Evolutionary conservation across 345 rosid species (phyloP), one percentile per base, ranked within the genome.

Genomic region (Euphorbia tirucalli): DNA sequence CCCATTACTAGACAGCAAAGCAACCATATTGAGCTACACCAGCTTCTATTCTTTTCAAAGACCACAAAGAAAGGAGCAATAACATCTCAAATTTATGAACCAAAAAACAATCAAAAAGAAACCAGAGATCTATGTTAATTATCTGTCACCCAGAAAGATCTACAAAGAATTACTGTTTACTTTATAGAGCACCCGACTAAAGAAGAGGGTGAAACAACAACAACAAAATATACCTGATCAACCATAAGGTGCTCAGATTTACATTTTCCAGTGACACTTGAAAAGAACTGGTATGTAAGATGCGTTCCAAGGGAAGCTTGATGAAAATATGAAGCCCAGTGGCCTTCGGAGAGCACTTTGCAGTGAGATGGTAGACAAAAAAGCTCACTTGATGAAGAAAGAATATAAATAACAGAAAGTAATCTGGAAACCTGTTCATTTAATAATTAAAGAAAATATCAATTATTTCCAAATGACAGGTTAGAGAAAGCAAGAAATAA

Each of bases 281-380:
- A 79, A 74, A 85, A 80, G 80, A 90, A 86, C 68, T 84, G 88
- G 80, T 79, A 72, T 71, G 83, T 95, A 68, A 85, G 80, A 77
- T 90, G 88, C 63, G 90, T 83, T 59, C 97, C 93, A 78, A 95
- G 77, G 55, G 99, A 92, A 80, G 97, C 96, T 85, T 95, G 99
- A 84, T 95, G 97, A 73, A 90, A 95, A 83, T 77, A 90, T 67
- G 96, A 86, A 83, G 96, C 97, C 99, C 96, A 95, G 6, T 89
- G 89, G 77, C 90, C 86, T 83, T 84, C 85, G 69, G 97, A 86
- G 46, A 89, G 86, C 66, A 55, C 84, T 61, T 86, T 84, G 83
- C 82, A 71, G 64, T 75, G 75, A 31, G 82, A 77, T 49, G 82
- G 62, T 66, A 89, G 73, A 74, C 86, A 70, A 69, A 77, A 82